Evolutionary conservation across 768 basidiomycete genomes (phyloP).

Genomic region (Boletus vermiculosoides): DNA sequence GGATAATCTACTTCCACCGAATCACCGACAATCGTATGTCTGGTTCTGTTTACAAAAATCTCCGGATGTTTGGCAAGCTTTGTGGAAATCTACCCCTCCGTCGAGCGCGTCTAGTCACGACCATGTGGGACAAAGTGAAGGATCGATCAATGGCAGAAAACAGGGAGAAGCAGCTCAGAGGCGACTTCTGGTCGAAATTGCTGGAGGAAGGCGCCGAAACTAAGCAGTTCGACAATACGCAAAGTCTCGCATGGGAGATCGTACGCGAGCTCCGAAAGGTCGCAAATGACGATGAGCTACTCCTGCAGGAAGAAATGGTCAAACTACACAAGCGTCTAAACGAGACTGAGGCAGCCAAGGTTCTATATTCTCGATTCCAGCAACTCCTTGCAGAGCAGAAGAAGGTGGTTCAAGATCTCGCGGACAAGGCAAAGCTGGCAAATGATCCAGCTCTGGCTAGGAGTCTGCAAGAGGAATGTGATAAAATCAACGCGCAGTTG

Average conservation of each 20-base stretch:
- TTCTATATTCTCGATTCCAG: constrained; percentile 18
- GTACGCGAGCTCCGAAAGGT: neutral
- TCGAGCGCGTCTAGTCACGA: constrained; percentile 37
- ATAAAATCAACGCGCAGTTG: constrained; percentile 5
- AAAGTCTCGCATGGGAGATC: neutral
- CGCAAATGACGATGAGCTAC: neutral
- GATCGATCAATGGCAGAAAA: constrained; percentile 7
- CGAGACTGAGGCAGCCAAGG: constrained; percentile 24
- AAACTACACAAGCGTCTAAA: constrained; percentile 13
- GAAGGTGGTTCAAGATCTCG: constrained; percentile 12
- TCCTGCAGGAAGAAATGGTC: constrained; percentile 24
- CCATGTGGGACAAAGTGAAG: constrained; percentile 35
- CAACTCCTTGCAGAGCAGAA: constrained; percentile 18
- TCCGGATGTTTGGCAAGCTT: constrained; percentile 34
- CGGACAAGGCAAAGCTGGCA: constrained; percentile 16
- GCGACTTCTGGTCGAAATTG: constrained; percentile 24
- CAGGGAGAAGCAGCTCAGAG: constrained; percentile 25
- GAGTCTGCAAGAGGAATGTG: constrained; percentile 14
- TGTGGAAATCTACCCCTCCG: constrained; percentile 33
- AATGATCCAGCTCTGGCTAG: constrained; percentile 11
- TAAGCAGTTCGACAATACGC: constrained; percentile 1
- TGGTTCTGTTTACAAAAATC: constrained; percentile 30
- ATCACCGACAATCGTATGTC: constrained; percentile 37
- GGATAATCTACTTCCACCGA: constrained; percentile 35
- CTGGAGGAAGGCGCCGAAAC: neutral